A percentile compares a stretch with the other conserved stretches of the same genome.
Evolutionary conservation across 129 eudicot genomes (phyloP).

Genomic region (Erigeron canadensis): DNA sequence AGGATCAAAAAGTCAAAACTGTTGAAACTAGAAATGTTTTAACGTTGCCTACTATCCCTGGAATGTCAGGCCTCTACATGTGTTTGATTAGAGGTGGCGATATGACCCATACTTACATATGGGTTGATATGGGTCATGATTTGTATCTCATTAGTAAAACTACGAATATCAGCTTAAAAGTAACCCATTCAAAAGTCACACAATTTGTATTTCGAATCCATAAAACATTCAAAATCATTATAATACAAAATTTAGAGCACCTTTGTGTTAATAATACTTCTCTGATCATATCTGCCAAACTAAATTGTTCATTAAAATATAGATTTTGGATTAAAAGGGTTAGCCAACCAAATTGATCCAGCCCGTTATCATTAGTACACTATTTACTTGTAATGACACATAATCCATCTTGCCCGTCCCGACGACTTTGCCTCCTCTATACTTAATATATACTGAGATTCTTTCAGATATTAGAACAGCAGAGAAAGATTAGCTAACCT

Average conservation of each 20-base stretch:
- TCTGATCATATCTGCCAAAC: not conserved
- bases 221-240: slow-evolving; percentile 2
- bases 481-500: slow-evolving; percentile 47
- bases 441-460: not conserved
- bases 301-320: not conserved
- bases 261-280: not conserved
- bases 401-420: not conserved
- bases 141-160: not conserved
- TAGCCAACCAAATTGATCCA: not conserved
- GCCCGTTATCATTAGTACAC: not conserved
- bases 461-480: slow-evolving; percentile 1
- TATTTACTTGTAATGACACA: not conserved
- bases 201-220: not conserved
- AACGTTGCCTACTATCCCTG: not conserved
- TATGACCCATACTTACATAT: not conserved
- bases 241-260: not conserved
- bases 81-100: not conserved
- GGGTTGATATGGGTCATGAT: not conserved
- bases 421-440: not conserved
- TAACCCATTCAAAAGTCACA: not conserved
- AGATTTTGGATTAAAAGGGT: too few species aligned
- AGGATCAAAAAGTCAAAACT: slow-evolving; percentile 2
- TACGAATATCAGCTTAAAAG: not conserved
- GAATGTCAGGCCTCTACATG: not conserved
- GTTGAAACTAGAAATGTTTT: not conserved